Conservation (phyloP, 1,284 basidiomycete genomes). For the Sporisorium scitamineum region DNA sequence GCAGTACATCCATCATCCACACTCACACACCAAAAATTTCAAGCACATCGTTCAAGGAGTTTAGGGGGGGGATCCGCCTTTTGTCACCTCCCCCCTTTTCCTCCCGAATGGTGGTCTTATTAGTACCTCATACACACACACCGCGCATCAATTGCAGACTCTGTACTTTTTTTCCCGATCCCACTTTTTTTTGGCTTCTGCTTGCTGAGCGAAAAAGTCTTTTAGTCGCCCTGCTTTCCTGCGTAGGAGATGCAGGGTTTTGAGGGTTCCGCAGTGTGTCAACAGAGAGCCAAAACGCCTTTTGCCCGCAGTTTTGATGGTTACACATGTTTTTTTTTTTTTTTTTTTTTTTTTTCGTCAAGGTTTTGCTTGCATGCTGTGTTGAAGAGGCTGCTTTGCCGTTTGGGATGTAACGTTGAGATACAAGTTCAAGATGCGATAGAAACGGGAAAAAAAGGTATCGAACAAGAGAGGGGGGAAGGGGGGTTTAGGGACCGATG, state of each 20-base stretch:
- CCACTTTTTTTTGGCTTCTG: not conserved
- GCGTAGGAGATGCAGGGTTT: no score
- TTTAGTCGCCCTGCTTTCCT: no score
- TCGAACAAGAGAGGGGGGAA: no score
- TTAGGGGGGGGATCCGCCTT: not conserved
- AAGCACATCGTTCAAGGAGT: not conserved
- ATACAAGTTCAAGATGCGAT: slow-evolving; percentile 20
- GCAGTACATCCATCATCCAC: not conserved
- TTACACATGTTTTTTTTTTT: no score
- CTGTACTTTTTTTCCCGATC: slow-evolving; percentile 42
- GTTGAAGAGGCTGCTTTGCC: no score
- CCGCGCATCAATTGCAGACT: slow-evolving; percentile 50
- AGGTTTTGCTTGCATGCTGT: no score
- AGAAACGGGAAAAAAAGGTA: no score
- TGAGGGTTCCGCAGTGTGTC: no score
- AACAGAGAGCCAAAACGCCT: no score
- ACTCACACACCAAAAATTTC: not conserved
- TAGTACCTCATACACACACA: slow-evolving; percentile 5
- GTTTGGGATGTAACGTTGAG: not conserved
- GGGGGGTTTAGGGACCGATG: slow-evolving; percentile 18
- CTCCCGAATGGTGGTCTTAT: not conserved
- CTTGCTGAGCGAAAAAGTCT: no score
- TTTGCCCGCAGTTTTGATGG: no score
- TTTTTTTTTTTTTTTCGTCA: no score
- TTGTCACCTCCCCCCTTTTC: not conserved